Evolutionary conservation across 2,329 filamentous ascomycete species (phyloP).

Genomic region (Colletotrichum graminicola): DNA sequence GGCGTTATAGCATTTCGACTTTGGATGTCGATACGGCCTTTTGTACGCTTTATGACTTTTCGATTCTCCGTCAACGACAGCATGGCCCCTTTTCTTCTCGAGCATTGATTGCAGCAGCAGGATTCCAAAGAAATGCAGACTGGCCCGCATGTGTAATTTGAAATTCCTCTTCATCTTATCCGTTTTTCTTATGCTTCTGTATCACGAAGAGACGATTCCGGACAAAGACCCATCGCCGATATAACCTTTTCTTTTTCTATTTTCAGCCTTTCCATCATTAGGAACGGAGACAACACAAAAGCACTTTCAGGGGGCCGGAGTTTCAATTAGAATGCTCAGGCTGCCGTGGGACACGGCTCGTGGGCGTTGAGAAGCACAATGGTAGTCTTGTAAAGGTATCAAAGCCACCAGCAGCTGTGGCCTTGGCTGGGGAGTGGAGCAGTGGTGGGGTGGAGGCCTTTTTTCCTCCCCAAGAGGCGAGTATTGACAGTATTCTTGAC

Average conservation of each 20-base stretch:
- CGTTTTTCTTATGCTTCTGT: constrained; percentile 2
- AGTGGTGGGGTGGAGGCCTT: no score
- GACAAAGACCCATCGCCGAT: constrained; percentile 27
- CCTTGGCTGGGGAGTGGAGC: not conserved
- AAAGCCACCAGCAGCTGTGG: constrained; percentile 13
- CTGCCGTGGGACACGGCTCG: constrained; percentile 16
- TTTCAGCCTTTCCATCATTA: constrained; percentile 29
- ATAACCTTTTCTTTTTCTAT: constrained; percentile 23
- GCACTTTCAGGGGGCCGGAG: constrained; percentile 25
- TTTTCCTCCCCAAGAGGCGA: constrained; percentile 10
- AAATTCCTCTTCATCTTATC: not conserved
- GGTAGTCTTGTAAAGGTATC: constrained; percentile 22
- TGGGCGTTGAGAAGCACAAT: constrained; percentile 33
- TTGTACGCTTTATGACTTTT: constrained; percentile 38
- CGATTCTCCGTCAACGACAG: constrained; percentile 13
- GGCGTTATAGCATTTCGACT: constrained; percentile 6
- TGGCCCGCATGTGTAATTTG: constrained; percentile 5
- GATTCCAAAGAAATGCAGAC: constrained; percentile 4
- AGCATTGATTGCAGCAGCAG: constrained; percentile 20
- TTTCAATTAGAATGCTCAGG: constrained; percentile 33
- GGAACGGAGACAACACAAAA: constrained; percentile 31
- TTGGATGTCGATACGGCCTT: constrained; percentile 29
- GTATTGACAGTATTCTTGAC: constrained; percentile 33
- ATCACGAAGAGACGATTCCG: constrained; percentile 35
- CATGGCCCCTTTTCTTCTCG: constrained; percentile 13